Evolutionary conservation across 225 moss, liverwort and hornwort species (phyloP).

Genomic region (Marchantia polymorpha): DNA sequence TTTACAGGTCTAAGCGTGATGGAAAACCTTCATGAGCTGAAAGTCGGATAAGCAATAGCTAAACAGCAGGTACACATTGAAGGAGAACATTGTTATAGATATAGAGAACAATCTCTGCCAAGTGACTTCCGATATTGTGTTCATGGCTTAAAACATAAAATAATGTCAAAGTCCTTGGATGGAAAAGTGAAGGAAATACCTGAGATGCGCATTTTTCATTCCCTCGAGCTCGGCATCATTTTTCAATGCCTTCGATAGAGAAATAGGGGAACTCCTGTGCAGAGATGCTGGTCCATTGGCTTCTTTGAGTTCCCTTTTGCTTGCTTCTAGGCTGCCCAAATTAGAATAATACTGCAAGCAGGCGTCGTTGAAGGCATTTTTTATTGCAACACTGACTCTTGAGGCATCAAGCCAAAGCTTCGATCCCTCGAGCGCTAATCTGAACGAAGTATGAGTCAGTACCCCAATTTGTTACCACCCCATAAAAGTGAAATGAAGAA

Average conservation of each 20-base stretch:
- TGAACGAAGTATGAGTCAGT: constrained; percentile 20
- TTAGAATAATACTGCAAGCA: constrained; percentile 70
- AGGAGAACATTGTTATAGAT: too few relatives aligned
- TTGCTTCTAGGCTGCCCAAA: constrained; percentile 30
- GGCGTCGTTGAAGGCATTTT: constrained; percentile 82
- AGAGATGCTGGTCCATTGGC: constrained; percentile 78
- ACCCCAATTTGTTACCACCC: not conserved
- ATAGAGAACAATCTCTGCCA: too few relatives aligned
- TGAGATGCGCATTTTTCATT: constrained; percentile 98
- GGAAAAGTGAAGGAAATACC: constrained; percentile 38
- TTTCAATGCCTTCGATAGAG: constrained; percentile 81
- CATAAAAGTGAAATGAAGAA: too few relatives aligned
- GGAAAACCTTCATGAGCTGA: too few relatives aligned
- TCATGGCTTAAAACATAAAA: too few relatives aligned
- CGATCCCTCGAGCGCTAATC: constrained; percentile 65
- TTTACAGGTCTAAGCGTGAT: too few relatives aligned
- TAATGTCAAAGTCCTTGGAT: too few relatives aligned
- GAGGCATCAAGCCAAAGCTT: constrained; percentile 92
- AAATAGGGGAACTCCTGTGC: constrained; percentile 69
- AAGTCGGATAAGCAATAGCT: too few relatives aligned
- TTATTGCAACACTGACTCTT: constrained; percentile 85
- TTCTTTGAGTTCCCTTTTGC: constrained; percentile 31
- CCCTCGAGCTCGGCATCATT: constrained; percentile 93
- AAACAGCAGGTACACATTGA: too few relatives aligned
- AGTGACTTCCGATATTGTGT: too few relatives aligned